These are phyloP conservation scores for Cercospora canescens DNA, from an alignment of 2,329 filamentous ascomycete genomes.

Conservation along the genomic window DNA sequence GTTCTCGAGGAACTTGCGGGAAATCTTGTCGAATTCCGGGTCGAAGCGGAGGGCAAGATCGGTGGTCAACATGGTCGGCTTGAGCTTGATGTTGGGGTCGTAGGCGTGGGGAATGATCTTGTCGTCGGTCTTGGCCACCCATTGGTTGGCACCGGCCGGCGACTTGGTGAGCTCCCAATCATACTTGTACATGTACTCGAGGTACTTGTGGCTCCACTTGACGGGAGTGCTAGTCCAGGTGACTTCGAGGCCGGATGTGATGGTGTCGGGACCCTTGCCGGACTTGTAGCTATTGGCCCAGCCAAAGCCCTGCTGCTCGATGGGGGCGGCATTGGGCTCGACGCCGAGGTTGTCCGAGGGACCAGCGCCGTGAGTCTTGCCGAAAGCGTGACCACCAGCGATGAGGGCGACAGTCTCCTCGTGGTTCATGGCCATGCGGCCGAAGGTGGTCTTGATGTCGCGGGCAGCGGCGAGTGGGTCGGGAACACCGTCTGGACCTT, in stretches of 20 bases:
- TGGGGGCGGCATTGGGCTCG: constrained; percentile 64
- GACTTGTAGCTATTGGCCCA: constrained; percentile 66
- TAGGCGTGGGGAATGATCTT: constrained; percentile 70
- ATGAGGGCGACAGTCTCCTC: constrained; percentile 80
- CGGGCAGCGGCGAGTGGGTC: constrained; percentile 68
- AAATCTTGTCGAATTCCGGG: constrained; percentile 73
- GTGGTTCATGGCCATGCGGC: constrained; percentile 81
- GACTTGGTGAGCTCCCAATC: constrained; percentile 77
- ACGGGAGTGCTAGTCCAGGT: constrained; percentile 76
- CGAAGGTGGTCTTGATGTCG: constrained; percentile 74
- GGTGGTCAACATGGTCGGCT: constrained; percentile 74
- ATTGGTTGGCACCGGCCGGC: constrained; percentile 75
- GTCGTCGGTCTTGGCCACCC: constrained; percentile 69
- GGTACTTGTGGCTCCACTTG: constrained; percentile 73
- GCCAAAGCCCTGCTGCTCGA: constrained; percentile 70
- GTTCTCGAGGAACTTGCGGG: constrained; percentile 67
- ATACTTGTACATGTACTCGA: constrained; percentile 75
- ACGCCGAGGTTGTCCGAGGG: constrained; percentile 63
- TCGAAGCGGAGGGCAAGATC: constrained; percentile 73
- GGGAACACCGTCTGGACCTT: constrained; percentile 71
- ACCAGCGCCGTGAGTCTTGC: constrained; percentile 77
- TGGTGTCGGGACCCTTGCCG: constrained; percentile 71
- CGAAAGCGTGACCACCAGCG: constrained; percentile 75
- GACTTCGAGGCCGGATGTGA: constrained; percentile 76
- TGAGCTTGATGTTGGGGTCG: constrained; percentile 69